Base-by-base conservation (phyloP, 2,329 filamentous ascomycete genomes). In the Hypoxylon sp. region DNA sequence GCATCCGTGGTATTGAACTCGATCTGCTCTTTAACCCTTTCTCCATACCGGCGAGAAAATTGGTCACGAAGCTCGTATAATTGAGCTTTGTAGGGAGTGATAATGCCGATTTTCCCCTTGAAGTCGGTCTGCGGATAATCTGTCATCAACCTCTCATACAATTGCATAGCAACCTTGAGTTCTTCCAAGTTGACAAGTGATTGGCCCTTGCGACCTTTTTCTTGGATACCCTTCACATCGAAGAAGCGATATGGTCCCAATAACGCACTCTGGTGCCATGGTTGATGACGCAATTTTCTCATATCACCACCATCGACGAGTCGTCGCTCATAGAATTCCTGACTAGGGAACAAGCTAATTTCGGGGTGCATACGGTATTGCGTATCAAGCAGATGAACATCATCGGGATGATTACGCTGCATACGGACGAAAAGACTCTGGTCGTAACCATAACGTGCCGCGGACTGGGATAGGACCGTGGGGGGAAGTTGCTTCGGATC, bases 321-420 rank as follows among this genome's bases (percentile, higher is more conserved):
- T 68, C 89, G 88, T 27, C 92, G 89, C 76, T 98, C 93, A 80
- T 99, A 99, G 81, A 99, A 99, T 54, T 94, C 91, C 71, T 86
- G 83, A 78, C 94, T 97, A 1, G 96, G 96, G 78, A 97, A 99
- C 55, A 84, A 79, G 78, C 94, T 97, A 77, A 99, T 99, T 71
- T 96, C 93, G 0, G 96, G 96, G 80, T 99, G 96, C 96, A 99
- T 99, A 80, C 96, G 96, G 78, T 99, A 99, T 76, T 99, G 96
- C 60, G 91, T 96, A 76, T 98, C 95, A n/a, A 99, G 88, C 25
- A 99, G 85, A 81, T 99, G 95, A 14, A 99, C 90, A 70, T 96
- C 91, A 30, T 91, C 84, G 0, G 93, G 92, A 73, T 95, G 90
- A 69, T 97, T 97, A 74, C 90, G 90, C 77, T 98, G 96, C 95